phyloP scores from a whole-genome alignment of 805 yeast genomes.

The Metschnikowia cubensis region DNA sequence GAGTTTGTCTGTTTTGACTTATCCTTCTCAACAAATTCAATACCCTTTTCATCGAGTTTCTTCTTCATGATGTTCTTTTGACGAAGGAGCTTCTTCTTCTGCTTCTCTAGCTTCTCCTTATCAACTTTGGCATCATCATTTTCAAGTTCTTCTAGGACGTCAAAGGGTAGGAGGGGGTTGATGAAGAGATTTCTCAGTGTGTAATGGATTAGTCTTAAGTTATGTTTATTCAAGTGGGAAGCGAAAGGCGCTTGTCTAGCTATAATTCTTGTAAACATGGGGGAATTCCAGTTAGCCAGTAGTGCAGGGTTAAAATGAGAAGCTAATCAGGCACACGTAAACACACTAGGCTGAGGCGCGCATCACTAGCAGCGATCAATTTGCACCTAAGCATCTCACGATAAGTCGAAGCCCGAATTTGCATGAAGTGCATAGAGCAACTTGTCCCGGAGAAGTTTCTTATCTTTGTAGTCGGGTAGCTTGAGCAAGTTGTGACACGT shows the following conservation, averaged over 20 bases:
- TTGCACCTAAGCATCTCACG: conserved; percentile 5
- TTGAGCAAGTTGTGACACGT: conserved; percentile 89
- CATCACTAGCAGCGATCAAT: neutral
- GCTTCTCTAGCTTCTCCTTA: conserved; percentile 26
- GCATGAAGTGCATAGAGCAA: conserved; percentile 74
- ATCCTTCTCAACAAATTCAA: neutral
- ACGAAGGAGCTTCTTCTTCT: conserved; percentile 24
- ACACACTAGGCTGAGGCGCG: neutral
- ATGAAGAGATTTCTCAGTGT: conserved; percentile 10
- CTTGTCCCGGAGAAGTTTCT: conserved; percentile 47
- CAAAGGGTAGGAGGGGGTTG: conserved; percentile 42
- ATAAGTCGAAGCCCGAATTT: conserved; percentile 82
- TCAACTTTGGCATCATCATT: conserved; percentile 27
- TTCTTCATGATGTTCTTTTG: conserved; percentile 18
- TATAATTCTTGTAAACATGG: neutral
- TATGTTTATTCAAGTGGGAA: neutral
- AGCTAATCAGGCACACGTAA: neutral
- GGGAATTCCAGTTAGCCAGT: neutral
- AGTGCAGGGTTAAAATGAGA: neutral
- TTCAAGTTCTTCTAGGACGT: conserved; percentile 34
- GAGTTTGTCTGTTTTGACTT: neutral
- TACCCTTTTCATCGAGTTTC: conserved; percentile 7
- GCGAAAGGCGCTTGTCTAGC: neutral
- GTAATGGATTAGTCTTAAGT: neutral
- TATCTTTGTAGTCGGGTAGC: conserved; percentile 69